Base-by-base conservation (phyloP, 1,284 basidiomycete species). In the Xerocomus subilludens region DNA sequence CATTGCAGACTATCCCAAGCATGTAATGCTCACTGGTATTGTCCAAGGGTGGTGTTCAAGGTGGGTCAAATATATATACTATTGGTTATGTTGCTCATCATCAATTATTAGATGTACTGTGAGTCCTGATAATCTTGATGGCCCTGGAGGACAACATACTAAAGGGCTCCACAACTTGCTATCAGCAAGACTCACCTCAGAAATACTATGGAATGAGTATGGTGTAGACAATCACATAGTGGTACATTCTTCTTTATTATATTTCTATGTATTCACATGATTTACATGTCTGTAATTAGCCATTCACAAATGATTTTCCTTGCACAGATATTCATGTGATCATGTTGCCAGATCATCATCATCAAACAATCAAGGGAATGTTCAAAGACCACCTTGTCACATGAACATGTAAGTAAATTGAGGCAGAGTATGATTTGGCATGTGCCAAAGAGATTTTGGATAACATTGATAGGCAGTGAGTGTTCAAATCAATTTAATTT, bases 321-420 rank as follows among this genome's bases (percentile, higher is more conserved):
- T 32, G 30, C n/a, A 30, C 55, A 10, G 30, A 56, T 21, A 56
- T 56, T 23, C 33, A 58, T 13, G 33, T 20, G 23, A 14, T 58
- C 5, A 14, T 58, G 13, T 58, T 21, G 6, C 45, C 45, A 9
- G 60, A 42, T 27, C 18, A 42, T 13, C 33, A 42, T 10, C 60
- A 62, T 53, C 64, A 65, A 23, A 30, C 55, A 9, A 55, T 65
- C 35, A 65, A 65, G 35, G 64, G 49, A 2, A 20, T 9, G 1
- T 65, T 65, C 51, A 65, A 65, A 36, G 64, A 65, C n/a, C 49
- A 65, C 11, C 32, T 65, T 25, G 33, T 65, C 13, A 32, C 20
- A 2, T 64, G 62, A 45, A 35, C 27, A 10, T 30, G 42, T n/a
- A n/a, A 35, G 1, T 65, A 32, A 18, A 25, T 65, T 16, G 14